These are phyloP conservation scores for Guadua angustifolia DNA, from an alignment of 176 grass and related monocot species.

Conservation along the genomic window DNA sequence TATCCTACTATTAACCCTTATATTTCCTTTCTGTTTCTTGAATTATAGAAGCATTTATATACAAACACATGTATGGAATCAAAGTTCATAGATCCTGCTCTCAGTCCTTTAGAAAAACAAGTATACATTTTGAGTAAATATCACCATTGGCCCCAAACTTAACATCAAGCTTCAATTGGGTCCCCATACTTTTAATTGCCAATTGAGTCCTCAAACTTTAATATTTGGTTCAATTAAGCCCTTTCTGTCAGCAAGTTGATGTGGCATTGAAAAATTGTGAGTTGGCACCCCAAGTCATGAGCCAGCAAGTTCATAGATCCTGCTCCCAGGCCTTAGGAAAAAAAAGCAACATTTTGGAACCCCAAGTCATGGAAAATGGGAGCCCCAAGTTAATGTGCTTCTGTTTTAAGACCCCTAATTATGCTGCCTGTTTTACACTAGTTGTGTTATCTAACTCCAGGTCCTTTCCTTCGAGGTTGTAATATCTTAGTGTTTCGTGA, in stretches of 20 bases:
- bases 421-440: constrained; percentile 13
- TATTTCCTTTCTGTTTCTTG: constrained; percentile 33
- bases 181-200: background rate
- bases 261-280: constrained; percentile 8
- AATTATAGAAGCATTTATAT: background rate
- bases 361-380: constrained; percentile 16
- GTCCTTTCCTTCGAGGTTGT: background rate
- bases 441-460: background rate
- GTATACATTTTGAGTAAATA: constrained; percentile 16
- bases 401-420: background rate
- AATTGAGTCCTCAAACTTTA: constrained; percentile 22
- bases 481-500: constrained; percentile 9
- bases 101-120: background rate
- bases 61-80: constrained; percentile 9
- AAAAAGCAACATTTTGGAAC: background rate
- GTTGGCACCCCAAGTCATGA: constrained; percentile 22
- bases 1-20: constrained; percentile 30
- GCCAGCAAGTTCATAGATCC: background rate
- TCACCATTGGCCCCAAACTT: constrained; percentile 5
- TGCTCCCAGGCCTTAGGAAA: background rate
- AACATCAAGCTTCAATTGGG: constrained; percentile 8
- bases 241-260: background rate
- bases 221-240: constrained; percentile 18
- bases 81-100: background rate
- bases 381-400: background rate